These are phyloP conservation scores for Ganoderma leucocontextum DNA, from an alignment of 1,284 basidiomycete genomes.

Conservation along the genomic window DNA sequence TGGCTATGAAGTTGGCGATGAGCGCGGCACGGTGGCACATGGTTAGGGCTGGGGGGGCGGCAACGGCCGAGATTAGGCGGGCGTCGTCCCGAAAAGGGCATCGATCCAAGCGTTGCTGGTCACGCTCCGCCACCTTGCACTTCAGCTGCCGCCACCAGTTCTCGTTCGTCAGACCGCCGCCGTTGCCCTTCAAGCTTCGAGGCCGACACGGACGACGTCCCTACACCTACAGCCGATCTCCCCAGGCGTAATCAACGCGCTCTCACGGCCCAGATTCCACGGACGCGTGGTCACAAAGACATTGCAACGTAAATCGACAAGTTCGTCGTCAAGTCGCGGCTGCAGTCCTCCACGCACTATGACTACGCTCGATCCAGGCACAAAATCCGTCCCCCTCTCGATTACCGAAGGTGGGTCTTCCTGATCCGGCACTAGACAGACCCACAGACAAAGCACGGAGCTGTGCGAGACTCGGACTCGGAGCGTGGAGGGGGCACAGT, in stretches of 20 bases:
- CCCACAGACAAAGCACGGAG: background rate
- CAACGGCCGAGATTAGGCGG: constrained; percentile 38
- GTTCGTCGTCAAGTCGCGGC: background rate
- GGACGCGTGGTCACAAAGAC: constrained; percentile 7
- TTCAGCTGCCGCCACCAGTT: background rate
- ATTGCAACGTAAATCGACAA: constrained; percentile 1
- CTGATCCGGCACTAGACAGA: background rate
- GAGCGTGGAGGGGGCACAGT: background rate
- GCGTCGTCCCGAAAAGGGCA: constrained; percentile 34
- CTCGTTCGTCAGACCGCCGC: background rate
- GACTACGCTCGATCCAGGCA: constrained; percentile 42
- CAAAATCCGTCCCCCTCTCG: constrained; percentile 47
- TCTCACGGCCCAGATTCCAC: background rate
- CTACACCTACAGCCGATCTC: background rate
- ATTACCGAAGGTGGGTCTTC: constrained; percentile 52
- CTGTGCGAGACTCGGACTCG: background rate
- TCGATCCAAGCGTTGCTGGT: constrained; percentile 9
- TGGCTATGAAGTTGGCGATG: constrained; percentile 4
- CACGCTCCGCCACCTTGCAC: background rate
- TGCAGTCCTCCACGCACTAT: constrained; percentile 27
- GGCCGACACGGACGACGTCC: background rate
- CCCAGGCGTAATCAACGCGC: constrained; percentile 1
- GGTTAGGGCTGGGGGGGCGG: constrained; percentile 31
- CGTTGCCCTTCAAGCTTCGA: background rate
- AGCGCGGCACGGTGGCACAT: constrained; percentile 4